A percentile compares a stretch with the other conserved stretches of the same genome.
These are phyloP conservation scores for Jamesozyma lodderae DNA, from an alignment of 805 yeast species.

Conservation along the genomic window DNA sequence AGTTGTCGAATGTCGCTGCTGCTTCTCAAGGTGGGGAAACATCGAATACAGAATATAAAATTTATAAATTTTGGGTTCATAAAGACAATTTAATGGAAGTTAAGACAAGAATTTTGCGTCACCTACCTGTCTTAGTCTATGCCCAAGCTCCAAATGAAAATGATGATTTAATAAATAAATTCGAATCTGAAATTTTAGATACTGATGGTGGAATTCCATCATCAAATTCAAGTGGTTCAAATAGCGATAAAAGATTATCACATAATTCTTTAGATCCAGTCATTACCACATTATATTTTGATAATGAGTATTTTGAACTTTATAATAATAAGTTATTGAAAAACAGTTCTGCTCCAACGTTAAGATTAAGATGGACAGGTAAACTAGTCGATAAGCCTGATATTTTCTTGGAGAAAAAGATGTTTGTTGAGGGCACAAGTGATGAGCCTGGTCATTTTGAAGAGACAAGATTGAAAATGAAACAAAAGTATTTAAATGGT, in stretches of 20 bases:
- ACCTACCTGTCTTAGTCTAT: slow-evolving; percentile 84
- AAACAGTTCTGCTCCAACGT: slow-evolving; percentile 57
- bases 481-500: slow-evolving; percentile 73
- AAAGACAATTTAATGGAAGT: slow-evolving; percentile 97
- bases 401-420: slow-evolving; percentile 71
- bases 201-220: slow-evolving; percentile 20
- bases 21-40: slow-evolving; percentile 22
- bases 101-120: slow-evolving; percentile 88
- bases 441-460: slow-evolving; percentile 43
- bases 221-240: slow-evolving; percentile 37
- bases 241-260: slow-evolving; percentile 22
- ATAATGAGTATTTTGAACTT: slow-evolving; percentile 70
- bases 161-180: slow-evolving; percentile 21
- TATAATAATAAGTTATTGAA: slow-evolving; percentile 79
- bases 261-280: slow-evolving; percentile 58
- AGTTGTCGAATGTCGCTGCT: slow-evolving; percentile 23
- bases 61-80: slow-evolving; percentile 91
- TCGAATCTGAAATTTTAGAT: slow-evolving; percentile 21
- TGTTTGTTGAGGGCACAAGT: slow-evolving; percentile 43
- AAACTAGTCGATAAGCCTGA: slow-evolving; percentile 68
- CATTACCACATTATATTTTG: slow-evolving; percentile 81
- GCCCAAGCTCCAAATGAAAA: slow-evolving; percentile 32
- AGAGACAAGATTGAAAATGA: slow-evolving; percentile 59
- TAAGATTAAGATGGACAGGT: slow-evolving; percentile 89
- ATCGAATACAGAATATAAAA: slow-evolving; percentile 38